These are phyloP conservation scores for Penicillium antarcticum DNA, from an alignment of 495 filamentous ascomycete species.

Conservation along the genomic window DNA sequence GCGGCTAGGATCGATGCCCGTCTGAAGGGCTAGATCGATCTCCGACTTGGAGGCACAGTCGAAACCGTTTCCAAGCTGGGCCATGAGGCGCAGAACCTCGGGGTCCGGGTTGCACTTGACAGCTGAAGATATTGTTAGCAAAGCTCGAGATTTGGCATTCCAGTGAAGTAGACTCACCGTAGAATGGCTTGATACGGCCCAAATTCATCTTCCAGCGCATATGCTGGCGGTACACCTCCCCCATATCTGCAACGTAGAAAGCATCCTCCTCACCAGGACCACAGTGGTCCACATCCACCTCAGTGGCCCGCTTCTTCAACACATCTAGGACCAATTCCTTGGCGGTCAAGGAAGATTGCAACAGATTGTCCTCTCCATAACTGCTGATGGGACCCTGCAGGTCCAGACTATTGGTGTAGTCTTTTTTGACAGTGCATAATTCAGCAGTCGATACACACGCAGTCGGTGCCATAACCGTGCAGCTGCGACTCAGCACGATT, in stretches of 20 bases:
- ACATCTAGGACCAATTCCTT: slow-evolving; percentile 70
- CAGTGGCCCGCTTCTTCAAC: slow-evolving; percentile 75
- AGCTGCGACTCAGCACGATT: slow-evolving; percentile 37
- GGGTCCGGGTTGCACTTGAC: slow-evolving; percentile 98
- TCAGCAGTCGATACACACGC: slow-evolving; percentile 52
- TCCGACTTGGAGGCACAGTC: slow-evolving; percentile 97
- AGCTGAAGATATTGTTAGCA: slow-evolving; percentile 46
- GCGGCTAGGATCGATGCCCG: slow-evolving; percentile 82
- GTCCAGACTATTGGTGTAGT: slow-evolving; percentile 26
- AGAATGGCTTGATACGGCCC: slow-evolving; percentile 90
- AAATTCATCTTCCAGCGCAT: slow-evolving; percentile 96
- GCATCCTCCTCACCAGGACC: slow-evolving; percentile 90
- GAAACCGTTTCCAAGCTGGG: slow-evolving; percentile 87
- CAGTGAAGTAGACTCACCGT: slow-evolving; percentile 58
- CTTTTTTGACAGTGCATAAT: slow-evolving; percentile 42
- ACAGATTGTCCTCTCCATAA: slow-evolving; percentile 40
- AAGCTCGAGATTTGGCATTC: not conserved
- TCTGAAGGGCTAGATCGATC: slow-evolving; percentile 82
- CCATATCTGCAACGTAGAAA: slow-evolving; percentile 97
- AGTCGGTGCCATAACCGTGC: slow-evolving; percentile 71
- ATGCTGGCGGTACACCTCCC: slow-evolving; percentile 98
- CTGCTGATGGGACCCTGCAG: slow-evolving; percentile 26
- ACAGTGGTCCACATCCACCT: slow-evolving; percentile 79
- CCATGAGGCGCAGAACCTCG: slow-evolving; percentile 81
- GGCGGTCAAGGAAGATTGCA: slow-evolving; percentile 46